A percentile compares a stretch with the other conserved stretches of the same genome.
These are phyloP conservation scores for Aspergillus ibericus DNA, from an alignment of 2,329 filamentous ascomycete genomes.

Conservation along the genomic window DNA sequence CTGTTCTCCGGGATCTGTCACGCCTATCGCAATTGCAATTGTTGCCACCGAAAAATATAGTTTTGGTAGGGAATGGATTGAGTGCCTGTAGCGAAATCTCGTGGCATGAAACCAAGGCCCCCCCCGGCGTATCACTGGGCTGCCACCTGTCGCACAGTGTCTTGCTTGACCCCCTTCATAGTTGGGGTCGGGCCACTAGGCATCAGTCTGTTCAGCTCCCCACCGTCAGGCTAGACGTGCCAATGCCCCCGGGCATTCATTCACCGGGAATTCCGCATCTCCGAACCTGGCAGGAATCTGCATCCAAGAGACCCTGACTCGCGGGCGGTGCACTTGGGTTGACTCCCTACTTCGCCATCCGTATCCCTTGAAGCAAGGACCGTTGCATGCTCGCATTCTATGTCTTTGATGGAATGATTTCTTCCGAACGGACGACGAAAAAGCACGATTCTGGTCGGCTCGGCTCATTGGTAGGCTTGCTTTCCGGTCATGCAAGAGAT, in stretches of 20 bases:
- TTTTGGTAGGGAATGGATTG: background rate
- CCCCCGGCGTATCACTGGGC: background rate
- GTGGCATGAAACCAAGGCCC: no score
- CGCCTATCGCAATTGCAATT: no score
- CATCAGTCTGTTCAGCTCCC: background rate
- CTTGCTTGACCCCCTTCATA: conserved; percentile 5
- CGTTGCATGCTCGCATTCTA: conserved; percentile 1
- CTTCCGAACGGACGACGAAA: background rate
- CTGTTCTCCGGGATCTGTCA: no score
- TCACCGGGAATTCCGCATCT: background rate
- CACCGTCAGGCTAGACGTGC: background rate
- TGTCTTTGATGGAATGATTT: conserved; percentile 3
- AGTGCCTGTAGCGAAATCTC: background rate
- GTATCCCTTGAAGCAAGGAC: conserved; percentile 3
- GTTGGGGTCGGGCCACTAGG: background rate
- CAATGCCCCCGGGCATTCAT: background rate
- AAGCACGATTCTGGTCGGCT: background rate
- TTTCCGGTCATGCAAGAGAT: background rate
- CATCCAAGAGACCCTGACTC: background rate
- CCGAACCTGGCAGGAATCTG: background rate
- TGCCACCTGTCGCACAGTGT: background rate
- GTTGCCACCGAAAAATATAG: no score
- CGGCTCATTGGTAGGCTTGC: background rate
- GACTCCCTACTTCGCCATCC: background rate
- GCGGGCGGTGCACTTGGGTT: background rate